Percentiles rank a stretch among this genome's conserved stretches.
phyloP scores from a whole-genome alignment of 768 basidiomycete species.

The Trametes villosa region DNA sequence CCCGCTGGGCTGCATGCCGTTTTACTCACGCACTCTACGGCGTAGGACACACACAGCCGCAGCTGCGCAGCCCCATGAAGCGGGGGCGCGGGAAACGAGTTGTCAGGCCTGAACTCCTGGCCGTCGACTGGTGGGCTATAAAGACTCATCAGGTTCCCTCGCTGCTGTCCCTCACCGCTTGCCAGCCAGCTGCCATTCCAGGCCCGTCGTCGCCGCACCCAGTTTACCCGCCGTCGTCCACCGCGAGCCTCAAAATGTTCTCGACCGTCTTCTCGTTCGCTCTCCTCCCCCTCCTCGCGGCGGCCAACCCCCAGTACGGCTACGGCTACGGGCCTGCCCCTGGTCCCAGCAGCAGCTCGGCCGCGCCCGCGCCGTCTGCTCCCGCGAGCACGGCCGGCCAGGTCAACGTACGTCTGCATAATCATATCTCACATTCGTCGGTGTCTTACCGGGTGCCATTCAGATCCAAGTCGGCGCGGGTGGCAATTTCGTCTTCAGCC shows the following conservation, averaged over 20 bases:
- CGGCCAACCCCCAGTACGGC: constrained; percentile 47
- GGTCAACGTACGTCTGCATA: constrained; percentile 24
- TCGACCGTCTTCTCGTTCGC: constrained; percentile 30
- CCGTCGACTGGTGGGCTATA: constrained; percentile 7
- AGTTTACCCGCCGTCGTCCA: background rate
- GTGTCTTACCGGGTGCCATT: background rate
- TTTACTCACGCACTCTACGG: constrained; percentile 21
- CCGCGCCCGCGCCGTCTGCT: constrained; percentile 38
- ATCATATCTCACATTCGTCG: too few species aligned
- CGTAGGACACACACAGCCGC: constrained; percentile 15
- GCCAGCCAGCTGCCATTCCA: constrained; percentile 16
- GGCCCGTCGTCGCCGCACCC: background rate
- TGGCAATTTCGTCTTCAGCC: constrained; percentile 47
- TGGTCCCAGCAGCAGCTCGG: constrained; percentile 29
- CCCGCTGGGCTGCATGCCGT: constrained; percentile 6
- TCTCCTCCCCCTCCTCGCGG: constrained; percentile 36
- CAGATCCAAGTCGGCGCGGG: constrained; percentile 51
- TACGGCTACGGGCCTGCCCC: constrained; percentile 19
- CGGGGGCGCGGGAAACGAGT: constrained; percentile 8
- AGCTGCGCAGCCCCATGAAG: constrained; percentile 19
- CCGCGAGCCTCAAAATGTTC: constrained; percentile 37
- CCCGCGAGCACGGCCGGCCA: constrained; percentile 13
- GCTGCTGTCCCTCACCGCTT: constrained; percentile 19
- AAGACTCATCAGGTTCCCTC: constrained; percentile 22
- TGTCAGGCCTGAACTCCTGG: background rate